Conservation (phyloP, 495 filamentous ascomycete species). For the Podospora didyma region DNA sequence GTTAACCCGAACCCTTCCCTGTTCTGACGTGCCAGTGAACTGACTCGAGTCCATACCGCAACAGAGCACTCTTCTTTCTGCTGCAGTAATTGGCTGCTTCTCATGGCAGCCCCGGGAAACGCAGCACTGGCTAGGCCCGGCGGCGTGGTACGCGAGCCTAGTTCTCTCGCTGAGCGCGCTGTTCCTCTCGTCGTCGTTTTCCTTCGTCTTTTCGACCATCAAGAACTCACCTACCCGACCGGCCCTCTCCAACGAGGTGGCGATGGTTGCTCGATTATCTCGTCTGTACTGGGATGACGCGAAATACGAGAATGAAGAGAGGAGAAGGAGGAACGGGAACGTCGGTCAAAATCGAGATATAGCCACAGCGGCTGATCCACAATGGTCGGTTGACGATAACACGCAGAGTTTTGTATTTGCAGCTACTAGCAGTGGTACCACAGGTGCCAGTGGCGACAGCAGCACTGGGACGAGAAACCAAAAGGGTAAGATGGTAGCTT, state of each 20-base stretch:
- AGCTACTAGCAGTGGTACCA: neutral
- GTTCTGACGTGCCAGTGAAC: neutral
- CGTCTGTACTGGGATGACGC: neutral
- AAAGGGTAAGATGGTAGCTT: too few species aligned
- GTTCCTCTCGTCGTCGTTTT: neutral
- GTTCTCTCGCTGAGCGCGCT: neutral
- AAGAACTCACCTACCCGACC: neutral
- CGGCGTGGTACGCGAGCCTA: neutral
- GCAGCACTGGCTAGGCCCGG: neutral
- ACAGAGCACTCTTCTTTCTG: neutral
- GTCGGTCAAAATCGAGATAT: too few species aligned
- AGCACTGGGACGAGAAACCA: neutral
- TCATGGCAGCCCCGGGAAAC: neutral
- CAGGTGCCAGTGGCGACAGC: neutral
- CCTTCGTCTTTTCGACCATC: slow-evolving; percentile 2
- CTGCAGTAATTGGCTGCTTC: slow-evolving; percentile 2
- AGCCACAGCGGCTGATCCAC: too few species aligned
- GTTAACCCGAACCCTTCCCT: too few species aligned
- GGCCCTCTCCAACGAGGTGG: neutral
- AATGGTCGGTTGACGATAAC: too few species aligned
- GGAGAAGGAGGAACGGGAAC: neutral
- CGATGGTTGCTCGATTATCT: neutral
- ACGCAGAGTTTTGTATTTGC: neutral
- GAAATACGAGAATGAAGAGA: neutral
- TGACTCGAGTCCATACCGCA: neutral